Evolutionary conservation across 805 yeast genomes (phyloP), one percentile per base, ranked within the genome.

Genomic region (Kodamaea kaohsiungensis): DNA sequence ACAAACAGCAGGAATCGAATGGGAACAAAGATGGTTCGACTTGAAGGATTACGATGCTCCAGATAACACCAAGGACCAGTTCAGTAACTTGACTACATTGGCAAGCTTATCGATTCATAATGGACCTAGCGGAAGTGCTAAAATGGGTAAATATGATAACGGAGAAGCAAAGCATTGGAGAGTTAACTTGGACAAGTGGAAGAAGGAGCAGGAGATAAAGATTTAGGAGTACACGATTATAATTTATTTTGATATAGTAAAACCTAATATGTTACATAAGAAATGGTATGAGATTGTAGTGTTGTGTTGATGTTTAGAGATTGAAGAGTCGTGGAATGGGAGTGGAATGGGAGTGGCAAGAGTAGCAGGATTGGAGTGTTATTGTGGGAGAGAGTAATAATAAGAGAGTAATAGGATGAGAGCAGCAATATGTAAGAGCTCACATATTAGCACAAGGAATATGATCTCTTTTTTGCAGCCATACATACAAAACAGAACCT

Each of bases 1-100:
- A 72, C 70, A 74, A 56, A 89, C 79, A 39, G 71, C 80, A 5
- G 92, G 89, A 43, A 66, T 67, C 13, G 65, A 66, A 48, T 93
- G 99, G 99, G 71, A 82, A 61, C 82, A 85, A 58, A 83, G 93
- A 72, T 93, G 96, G 93, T 93, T 93, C 70, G 82, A 80, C 59
- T 57, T 61, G 46, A 68, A 68, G 15, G 75, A 75, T 56, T 68
- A 71, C 53, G 57, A 43, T 37, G 56, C 52, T 2, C 54, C 51
- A 10, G 51, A 49, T 2, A 46, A 54, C 19, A 66, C 61, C 17
- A 54, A 46, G 27, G 80, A 76, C 59, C 53, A 62, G 7, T 72
- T 76, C 55, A 59, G 64, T n/a, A 71, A 63, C 53, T 71, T 76
- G 64, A 66, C 73, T 42, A 68, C 73, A 38, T 63, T 79, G 61